Percentiles rank a stretch among this genome's conserved stretches.
These are phyloP conservation scores for Pyrenochaeta sp. DNA, from an alignment of 2,329 filamentous ascomycete species.

Conservation along the genomic window DNA sequence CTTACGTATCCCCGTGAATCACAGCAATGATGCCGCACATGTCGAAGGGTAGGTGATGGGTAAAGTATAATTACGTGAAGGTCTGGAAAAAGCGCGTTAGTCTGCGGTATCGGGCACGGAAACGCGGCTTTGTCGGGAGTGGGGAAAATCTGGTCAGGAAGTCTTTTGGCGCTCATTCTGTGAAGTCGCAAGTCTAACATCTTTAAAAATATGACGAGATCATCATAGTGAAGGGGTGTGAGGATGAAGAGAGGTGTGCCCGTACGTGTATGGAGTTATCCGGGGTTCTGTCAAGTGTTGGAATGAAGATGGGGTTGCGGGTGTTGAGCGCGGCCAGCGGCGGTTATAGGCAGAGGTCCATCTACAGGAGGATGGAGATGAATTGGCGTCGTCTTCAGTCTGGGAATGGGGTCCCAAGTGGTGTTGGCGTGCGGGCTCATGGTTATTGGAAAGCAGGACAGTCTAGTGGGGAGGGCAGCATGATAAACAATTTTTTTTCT, in stretches of 20 bases:
- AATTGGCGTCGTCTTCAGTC: slow-evolving; percentile 13
- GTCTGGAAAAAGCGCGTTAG: slow-evolving; percentile 33
- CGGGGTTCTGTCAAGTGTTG: slow-evolving; percentile 10
- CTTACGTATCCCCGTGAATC: slow-evolving; percentile 55
- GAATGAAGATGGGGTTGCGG: slow-evolving; percentile 10
- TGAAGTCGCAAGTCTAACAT: slow-evolving; percentile 53
- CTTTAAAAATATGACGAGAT: slow-evolving; percentile 48
- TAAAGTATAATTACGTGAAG: background rate
- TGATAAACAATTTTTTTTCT: slow-evolving; percentile 32
- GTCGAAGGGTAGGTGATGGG: slow-evolving; percentile 26
- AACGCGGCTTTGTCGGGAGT: slow-evolving; percentile 24
- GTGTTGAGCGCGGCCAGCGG: slow-evolving; percentile 20
- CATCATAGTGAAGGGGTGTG: slow-evolving; percentile 37
- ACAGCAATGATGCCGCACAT: slow-evolving; percentile 63
- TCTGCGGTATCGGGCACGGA: slow-evolving; percentile 18
- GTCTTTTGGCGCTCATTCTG: slow-evolving; percentile 48
- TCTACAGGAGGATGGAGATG: slow-evolving; percentile 1
- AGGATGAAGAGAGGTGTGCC: background rate
- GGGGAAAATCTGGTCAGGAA: slow-evolving; percentile 40
- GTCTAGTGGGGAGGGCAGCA: slow-evolving; percentile 30
- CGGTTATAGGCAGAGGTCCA: slow-evolving; percentile 15
- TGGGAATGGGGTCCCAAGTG: slow-evolving; percentile 21
- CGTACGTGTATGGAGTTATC: slow-evolving; percentile 20
- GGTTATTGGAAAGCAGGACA: slow-evolving; percentile 35
- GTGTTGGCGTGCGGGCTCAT: slow-evolving; percentile 32